Evolutionary conservation across 2,329 filamentous ascomycete genomes (phyloP).

Genomic region (Sclerotinia glacialis): DNA sequence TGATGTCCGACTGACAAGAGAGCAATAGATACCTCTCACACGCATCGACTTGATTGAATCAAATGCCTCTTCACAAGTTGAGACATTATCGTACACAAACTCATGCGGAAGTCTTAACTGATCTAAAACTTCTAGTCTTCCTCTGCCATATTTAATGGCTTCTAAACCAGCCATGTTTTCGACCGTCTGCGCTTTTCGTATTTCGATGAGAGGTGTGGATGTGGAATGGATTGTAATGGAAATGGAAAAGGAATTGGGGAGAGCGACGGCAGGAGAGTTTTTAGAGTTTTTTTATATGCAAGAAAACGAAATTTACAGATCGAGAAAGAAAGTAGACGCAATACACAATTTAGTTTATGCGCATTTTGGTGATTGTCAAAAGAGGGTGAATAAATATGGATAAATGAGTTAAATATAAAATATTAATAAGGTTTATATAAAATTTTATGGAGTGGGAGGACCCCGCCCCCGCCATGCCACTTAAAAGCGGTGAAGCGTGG

Average conservation of each 20-base stretch:
- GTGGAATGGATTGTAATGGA: not conserved
- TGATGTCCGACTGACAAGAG: not conserved
- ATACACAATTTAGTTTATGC: not conserved
- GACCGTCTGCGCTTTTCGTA: not conserved
- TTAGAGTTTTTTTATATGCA: not conserved
- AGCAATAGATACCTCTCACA: constrained; percentile 53
- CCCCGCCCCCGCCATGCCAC: constrained; percentile 15
- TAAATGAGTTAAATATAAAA: not conserved
- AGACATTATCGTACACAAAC: constrained; percentile 72
- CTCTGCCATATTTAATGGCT: constrained; percentile 73
- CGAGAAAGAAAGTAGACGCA: not conserved
- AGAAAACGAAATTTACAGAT: not conserved
- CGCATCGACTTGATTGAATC: constrained; percentile 80
- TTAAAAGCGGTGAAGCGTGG: constrained; percentile 5
- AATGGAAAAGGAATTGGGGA: not conserved
- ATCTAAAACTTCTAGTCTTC: constrained; percentile 73
- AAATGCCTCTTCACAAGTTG: constrained; percentile 71
- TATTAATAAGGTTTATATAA: not conserved
- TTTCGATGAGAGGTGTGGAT: not conserved
- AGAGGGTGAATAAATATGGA: not conserved
- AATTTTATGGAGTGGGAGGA: not conserved
- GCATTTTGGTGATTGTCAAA: not conserved
- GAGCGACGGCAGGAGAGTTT: not conserved
- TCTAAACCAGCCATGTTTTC: constrained; percentile 51
- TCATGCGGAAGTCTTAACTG: constrained; percentile 80